These are phyloP conservation scores for Fusarium nelsonii DNA, from an alignment of 2,329 filamentous ascomycete genomes.

Conservation along the genomic window DNA sequence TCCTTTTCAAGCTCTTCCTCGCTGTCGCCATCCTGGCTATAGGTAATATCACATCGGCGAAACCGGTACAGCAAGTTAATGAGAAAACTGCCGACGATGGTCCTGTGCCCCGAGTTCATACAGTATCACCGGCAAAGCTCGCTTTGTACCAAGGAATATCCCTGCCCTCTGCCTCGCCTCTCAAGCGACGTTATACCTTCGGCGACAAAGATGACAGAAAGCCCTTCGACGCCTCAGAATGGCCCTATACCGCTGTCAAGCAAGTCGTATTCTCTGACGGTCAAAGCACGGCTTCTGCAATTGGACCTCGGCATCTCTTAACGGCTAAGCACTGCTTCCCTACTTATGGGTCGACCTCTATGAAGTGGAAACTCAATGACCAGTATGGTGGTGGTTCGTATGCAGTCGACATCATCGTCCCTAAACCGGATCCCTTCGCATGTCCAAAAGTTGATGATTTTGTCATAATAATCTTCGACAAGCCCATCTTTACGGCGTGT, in stretches of 20 bases:
- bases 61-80: accelerated
- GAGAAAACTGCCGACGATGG: accelerated
- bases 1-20: not conserved
- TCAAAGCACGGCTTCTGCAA: conserved; percentile 6
- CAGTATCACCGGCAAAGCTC: not conserved
- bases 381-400: not conserved
- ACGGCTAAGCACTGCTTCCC: conserved; percentile 20
- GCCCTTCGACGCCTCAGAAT: not conserved
- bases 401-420: not conserved
- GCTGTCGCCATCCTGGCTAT: not conserved
- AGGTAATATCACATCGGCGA: not conserved
- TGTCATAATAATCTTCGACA: conserved; percentile 18
- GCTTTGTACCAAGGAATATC: not conserved
- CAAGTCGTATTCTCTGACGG: not conserved
- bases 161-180: not conserved
- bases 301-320: conserved; percentile 26
- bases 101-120: not conserved
- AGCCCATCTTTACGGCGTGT: conserved; percentile 5
- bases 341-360: accelerated
- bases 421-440: not conserved
- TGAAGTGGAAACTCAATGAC: not conserved
- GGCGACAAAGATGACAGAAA: not conserved
- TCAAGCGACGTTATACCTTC: not conserved
- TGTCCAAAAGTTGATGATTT: conserved; percentile 6
- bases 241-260: conserved; percentile 16